These are phyloP conservation scores for Ceratobasidium sp. DNA, from an alignment of 1,284 basidiomycete species.

Conservation along the genomic window DNA sequence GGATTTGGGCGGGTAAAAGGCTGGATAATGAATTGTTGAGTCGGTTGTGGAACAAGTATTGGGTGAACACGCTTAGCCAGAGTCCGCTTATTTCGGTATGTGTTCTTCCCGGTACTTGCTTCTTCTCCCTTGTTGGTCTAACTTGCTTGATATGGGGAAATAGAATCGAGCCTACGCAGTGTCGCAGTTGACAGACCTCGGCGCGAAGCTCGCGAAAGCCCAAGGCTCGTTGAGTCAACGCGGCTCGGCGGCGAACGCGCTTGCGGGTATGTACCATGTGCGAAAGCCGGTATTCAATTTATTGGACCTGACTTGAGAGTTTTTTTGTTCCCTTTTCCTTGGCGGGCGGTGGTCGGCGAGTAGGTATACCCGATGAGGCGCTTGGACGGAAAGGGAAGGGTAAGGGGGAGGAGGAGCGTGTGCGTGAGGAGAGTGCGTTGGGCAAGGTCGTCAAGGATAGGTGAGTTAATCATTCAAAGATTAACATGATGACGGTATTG, in stretches of 20 bases:
- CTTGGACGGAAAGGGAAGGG: slow-evolving; percentile 54
- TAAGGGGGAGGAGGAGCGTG: slow-evolving; percentile 75
- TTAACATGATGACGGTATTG: slow-evolving; percentile 49
- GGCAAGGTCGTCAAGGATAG: slow-evolving; percentile 87
- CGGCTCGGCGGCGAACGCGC: slow-evolving; percentile 53
- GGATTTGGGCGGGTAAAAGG: not conserved
- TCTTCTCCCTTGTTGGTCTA: too few species aligned
- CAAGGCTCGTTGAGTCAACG: slow-evolving; percentile 56
- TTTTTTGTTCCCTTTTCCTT: not conserved
- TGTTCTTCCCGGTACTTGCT: slow-evolving; percentile 42
- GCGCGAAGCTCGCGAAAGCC: slow-evolving; percentile 85
- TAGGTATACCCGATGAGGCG: slow-evolving; percentile 53
- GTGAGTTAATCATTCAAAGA: slow-evolving; percentile 61
- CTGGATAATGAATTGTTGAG: slow-evolving; percentile 90
- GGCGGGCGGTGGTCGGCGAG: not conserved
- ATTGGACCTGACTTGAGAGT: slow-evolving; percentile 1
- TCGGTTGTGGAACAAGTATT: slow-evolving; percentile 98
- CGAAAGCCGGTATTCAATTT: not conserved
- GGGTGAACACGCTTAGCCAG: slow-evolving; percentile 95
- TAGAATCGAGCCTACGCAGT: slow-evolving; percentile 94
- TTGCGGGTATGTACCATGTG: slow-evolving; percentile 35
- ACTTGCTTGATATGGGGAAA: not conserved
- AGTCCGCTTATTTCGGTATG: slow-evolving; percentile 90
- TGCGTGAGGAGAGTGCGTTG: slow-evolving; percentile 82
- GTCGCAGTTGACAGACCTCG: slow-evolving; percentile 88